Base-by-base conservation (phyloP, 805 yeast genomes). In the Saturnispora quitensis region DNA sequence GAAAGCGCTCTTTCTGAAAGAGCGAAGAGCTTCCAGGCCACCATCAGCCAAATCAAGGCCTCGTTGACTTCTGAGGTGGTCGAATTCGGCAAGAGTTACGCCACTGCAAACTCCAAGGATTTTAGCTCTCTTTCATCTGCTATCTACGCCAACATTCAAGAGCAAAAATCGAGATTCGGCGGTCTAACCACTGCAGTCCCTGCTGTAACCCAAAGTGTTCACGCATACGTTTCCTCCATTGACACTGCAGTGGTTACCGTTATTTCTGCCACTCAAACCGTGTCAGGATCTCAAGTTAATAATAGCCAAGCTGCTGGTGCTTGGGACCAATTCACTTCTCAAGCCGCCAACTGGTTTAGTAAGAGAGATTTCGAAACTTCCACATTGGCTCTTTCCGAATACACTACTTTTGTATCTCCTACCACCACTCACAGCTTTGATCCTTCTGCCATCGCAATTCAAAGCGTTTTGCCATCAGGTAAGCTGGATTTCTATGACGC, bases 1-100 rank as follows among this genome's bases (percentile, higher is more conserved):
- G 46, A 18, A 33, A 47, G 46, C 13, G 35, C 43, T 42, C 43
- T 43, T 20, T 4, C 20, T 43, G 43, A 25, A 33, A 54, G 58
- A 56, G 42, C 52, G 10, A n/a, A 44, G 15, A 33, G 33, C 5
- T 43, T 40, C 22, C 18, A 47, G 2, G 48, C 52, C 3, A 44
- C 43, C 12, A 8, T 56, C 33, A 47, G 45, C 27, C 22, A 27
- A n/a, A 47, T 50, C 25, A 43, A 40, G 24, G 47, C 51, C 8
- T 43, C 53, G 2, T 34, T 46, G 34, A 47, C 55, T 4, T 31
- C 48, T 9, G 28, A 52, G 31, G 33, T 51, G 13, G 22, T 10
- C 12, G 13, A 20, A 6, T 38, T 38, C 18, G 42, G 42, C 28
- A 46, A 17, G 24, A 38, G 38, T 3, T 50, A 44, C 18, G 36